Evolutionary conservation across 441 rosid species (phyloP).

Genomic region (Gossypium gossypioides): DNA sequence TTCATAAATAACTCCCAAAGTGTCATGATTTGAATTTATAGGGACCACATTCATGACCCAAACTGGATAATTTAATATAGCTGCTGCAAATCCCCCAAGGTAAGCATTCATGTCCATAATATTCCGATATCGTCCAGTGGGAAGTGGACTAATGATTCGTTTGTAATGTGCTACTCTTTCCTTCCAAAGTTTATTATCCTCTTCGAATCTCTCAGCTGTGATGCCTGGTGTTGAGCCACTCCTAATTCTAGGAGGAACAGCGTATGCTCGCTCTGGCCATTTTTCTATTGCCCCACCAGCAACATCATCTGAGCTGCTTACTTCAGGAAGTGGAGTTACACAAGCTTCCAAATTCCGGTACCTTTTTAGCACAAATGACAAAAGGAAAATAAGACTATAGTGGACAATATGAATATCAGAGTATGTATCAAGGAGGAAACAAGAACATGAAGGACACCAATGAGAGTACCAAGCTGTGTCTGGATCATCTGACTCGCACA

Average conservation of each 20-base stretch:
- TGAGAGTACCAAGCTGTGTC: conserved; percentile 65
- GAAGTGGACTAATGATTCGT: conserved; percentile 35
- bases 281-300: conserved; percentile 76
- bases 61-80: conserved; percentile 36
- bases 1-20: conserved; percentile 50
- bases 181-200: conserved; percentile 68
- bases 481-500: conserved; percentile 61
- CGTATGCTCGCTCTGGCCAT: conserved; percentile 74
- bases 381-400: not conserved
- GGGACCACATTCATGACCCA: conserved; percentile 76
- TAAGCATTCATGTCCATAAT: conserved; percentile 66
- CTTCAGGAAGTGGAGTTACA: conserved; percentile 74
- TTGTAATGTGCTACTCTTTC: conserved; percentile 53
- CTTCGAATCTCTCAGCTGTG: conserved; percentile 42
- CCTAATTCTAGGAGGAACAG: conserved; percentile 68
- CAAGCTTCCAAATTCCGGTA: conserved; percentile 67
- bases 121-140: conserved; percentile 57
- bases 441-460: not conserved
- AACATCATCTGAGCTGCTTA: conserved; percentile 52
- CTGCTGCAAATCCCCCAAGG: conserved; percentile 57
- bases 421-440: not conserved
- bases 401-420: not conserved
- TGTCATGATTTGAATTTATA: conserved; percentile 37
- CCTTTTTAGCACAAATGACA: conserved; percentile 30
- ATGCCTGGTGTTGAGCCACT: conserved; percentile 54